Conservation (phyloP, 805 yeast species). For the Lipomyces yamadae region DNA sequence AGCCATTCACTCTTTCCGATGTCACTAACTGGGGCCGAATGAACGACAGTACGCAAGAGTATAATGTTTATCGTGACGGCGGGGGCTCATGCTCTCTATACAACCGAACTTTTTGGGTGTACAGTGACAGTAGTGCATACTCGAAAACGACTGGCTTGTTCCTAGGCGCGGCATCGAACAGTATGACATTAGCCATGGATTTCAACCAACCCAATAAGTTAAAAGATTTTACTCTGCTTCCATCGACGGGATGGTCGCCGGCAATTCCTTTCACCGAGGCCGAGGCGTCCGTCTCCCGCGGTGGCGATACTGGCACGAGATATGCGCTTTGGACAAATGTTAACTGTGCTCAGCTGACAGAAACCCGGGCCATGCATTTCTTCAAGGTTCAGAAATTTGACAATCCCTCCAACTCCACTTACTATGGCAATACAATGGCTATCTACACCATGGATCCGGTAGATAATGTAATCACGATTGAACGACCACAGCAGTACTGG, state of each 20-base stretch:
- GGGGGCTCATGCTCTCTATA: slow-evolving; percentile 24
- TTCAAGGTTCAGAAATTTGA: slow-evolving; percentile 16
- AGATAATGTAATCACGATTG: slow-evolving; percentile 13
- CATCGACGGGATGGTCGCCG: background rate
- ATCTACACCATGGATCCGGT: slow-evolving; percentile 12
- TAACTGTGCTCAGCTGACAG: slow-evolving; percentile 18
- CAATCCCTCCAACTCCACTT: background rate
- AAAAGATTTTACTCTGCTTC: slow-evolving; percentile 8
- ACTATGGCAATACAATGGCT: slow-evolving; percentile 20
- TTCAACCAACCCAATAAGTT: slow-evolving; percentile 20
- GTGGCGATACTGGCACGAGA: background rate
- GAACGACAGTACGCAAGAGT: slow-evolving; percentile 14
- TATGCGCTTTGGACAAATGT: slow-evolving; percentile 24
- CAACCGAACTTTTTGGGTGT: slow-evolving; percentile 27
- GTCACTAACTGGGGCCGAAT: slow-evolving; percentile 17
- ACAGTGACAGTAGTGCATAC: slow-evolving; percentile 17
- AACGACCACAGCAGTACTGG: slow-evolving; percentile 11
- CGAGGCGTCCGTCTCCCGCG: background rate
- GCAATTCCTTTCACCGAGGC: slow-evolving; percentile 12
- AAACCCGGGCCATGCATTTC: slow-evolving; percentile 26
- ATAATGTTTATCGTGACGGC: slow-evolving; percentile 24
- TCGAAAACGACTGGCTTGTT: background rate
- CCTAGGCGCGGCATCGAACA: slow-evolving; percentile 9
- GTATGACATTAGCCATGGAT: slow-evolving; percentile 14
- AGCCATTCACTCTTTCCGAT: background rate